Conservation (phyloP, 257 asterid genomes). For the Plectranthus barbatus region DNA sequence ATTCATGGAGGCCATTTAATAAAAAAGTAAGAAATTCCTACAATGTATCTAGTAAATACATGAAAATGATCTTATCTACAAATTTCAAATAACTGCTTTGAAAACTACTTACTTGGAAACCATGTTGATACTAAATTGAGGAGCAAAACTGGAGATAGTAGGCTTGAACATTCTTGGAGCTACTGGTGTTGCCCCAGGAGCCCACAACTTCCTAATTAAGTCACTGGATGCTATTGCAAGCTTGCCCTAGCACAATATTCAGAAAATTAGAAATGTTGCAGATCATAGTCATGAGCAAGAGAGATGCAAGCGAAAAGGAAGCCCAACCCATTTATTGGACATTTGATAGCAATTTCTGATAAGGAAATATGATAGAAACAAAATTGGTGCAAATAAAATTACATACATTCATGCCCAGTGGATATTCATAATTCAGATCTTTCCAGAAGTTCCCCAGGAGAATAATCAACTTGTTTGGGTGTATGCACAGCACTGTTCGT, state of each 20-base stretch:
- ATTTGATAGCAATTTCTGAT: background rate
- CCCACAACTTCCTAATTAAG: conserved; percentile 61
- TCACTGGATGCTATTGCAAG: conserved; percentile 68
- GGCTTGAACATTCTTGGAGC: conserved; percentile 54
- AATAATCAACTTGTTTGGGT: conserved; percentile 58
- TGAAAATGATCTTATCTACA: background rate
- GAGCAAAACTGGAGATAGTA: conserved; percentile 49
- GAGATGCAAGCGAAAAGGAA: background rate
- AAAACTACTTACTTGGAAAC: conserved; percentile 51
- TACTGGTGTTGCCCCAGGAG: conserved; percentile 42
- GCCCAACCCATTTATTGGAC: background rate
- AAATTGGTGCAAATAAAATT: background rate
- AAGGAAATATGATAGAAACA: background rate
- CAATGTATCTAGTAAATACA: conserved; percentile 7
- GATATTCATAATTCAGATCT: conserved; percentile 58
- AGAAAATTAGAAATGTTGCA: conserved; percentile 5
- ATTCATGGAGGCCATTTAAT: conserved; percentile 80
- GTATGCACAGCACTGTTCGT: conserved; percentile 49
- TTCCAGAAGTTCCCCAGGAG: conserved; percentile 57
- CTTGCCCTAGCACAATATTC: conserved; percentile 44
- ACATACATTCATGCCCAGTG: conserved; percentile 59
- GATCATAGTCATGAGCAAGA: background rate
- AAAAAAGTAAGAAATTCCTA: conserved; percentile 69
- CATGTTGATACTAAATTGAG: conserved; percentile 62
- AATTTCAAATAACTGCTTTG: conserved; percentile 1